Base-by-base conservation (phyloP, 805 yeast genomes). In the Osmozyma mogii region DNA sequence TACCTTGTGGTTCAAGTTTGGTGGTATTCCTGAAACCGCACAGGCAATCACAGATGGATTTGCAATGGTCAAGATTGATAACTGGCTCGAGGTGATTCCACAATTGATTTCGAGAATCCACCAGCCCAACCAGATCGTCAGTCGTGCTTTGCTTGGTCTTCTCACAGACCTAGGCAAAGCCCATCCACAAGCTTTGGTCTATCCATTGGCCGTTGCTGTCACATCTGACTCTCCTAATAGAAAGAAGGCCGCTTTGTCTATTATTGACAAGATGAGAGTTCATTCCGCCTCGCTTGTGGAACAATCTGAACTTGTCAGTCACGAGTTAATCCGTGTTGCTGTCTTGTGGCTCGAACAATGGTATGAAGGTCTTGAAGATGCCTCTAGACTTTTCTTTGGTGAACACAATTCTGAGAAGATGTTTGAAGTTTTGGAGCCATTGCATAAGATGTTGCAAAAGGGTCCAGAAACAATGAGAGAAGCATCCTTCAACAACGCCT, bases 281-380 rank as follows among this genome's bases (percentile, higher is more conserved):
- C 96, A 92, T 44, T 83, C 95, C 24, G 72, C 96, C 0, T 58
- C 64, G 0, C 61, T 92, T 36, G 96, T 92, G 16, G 87, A 81
- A 38, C 97, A 92, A 50, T 88, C 96, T 0, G 96, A 87, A 43
- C 54, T 88, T 32, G 96, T 92, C n/a, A 83, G 95, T 58, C 78
- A 78, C 41, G 98, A 92, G 49, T 70, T 92, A 33, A 88, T 92
- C 38, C 67, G 97, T 41, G 95, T 87, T 11, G 96, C 97, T 1
- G 96, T 89, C 3, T 58, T 92, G 36, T 88, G 98, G 96, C 95
- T 87, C 47, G 99, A 92, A 48, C 80, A 82, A 50, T 92, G 99
- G 98, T 88, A 87, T 44, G 97, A 89, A 57, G 96, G 95, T 3
- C 65, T 92, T 18, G 99, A 92, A 51, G 96, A 92, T 60, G 98